Conservation (phyloP, 768 basidiomycete genomes). For the Boletus rubropictus region DNA sequence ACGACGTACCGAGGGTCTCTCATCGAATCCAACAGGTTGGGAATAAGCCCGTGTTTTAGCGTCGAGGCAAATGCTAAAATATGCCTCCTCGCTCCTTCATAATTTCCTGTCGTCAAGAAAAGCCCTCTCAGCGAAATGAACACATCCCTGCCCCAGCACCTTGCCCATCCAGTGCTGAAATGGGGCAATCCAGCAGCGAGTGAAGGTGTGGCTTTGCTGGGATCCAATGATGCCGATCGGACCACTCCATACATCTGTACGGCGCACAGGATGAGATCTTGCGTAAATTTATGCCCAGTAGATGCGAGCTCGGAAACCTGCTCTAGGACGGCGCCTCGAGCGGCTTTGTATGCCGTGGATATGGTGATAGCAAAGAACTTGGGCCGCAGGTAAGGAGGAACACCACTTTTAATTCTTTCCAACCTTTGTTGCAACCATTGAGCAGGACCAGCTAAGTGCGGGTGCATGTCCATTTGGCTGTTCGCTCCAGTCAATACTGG, state of each 20-base stretch:
- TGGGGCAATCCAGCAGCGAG: slow-evolving; percentile 95
- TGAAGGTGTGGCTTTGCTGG: slow-evolving; percentile 62
- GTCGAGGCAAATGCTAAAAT: slow-evolving; percentile 92
- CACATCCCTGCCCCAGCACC: slow-evolving; percentile 94
- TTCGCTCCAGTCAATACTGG: slow-evolving; percentile 9
- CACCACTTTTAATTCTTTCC: slow-evolving; percentile 64
- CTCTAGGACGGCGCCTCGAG: slow-evolving; percentile 75
- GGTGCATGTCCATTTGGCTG: slow-evolving; percentile 59
- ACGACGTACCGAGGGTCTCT: slow-evolving; percentile 66
- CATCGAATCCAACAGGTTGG: slow-evolving; percentile 89
- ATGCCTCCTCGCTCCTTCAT: slow-evolving; percentile 77
- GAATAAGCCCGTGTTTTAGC: slow-evolving; percentile 92
- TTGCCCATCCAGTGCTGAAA: slow-evolving; percentile 88
- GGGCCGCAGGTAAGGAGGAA: slow-evolving; percentile 85
- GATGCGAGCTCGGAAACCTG: slow-evolving; percentile 85
- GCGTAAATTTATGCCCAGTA: slow-evolving; percentile 83
- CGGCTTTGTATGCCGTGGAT: slow-evolving; percentile 88
- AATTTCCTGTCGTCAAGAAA: slow-evolving; percentile 90
- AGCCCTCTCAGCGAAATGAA: slow-evolving; percentile 92
- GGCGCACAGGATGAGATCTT: slow-evolving; percentile 79
- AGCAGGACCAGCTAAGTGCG: slow-evolving; percentile 63
- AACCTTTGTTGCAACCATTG: slow-evolving; percentile 88
- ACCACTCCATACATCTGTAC: slow-evolving; percentile 91
- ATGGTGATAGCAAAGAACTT: slow-evolving; percentile 94
- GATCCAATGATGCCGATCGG: slow-evolving; percentile 84